phyloP scores from a whole-genome alignment of 345 rosid species.

The Eucalyptus caleyi region DNA sequence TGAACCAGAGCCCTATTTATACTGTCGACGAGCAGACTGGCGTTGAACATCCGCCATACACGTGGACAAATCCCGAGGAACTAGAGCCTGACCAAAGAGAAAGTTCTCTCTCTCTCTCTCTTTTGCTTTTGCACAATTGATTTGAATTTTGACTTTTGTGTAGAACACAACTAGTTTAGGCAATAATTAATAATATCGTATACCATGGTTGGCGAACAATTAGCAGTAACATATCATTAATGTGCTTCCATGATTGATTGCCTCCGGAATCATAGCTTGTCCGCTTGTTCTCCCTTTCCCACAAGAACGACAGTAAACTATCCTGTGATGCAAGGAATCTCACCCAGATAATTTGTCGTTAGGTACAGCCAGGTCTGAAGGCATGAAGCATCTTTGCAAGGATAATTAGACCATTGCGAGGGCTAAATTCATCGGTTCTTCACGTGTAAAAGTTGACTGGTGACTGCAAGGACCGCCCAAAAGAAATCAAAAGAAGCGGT shows the following conservation, averaged over 20 bases:
- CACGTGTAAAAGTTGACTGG: not conserved
- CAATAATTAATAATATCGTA: not conserved
- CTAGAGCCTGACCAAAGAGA: not conserved
- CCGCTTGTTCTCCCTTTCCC: not conserved
- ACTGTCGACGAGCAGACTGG: not conserved
- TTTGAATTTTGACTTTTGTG: not conserved
- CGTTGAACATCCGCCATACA: conserved; percentile 5
- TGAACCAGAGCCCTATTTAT: conserved; percentile 1
- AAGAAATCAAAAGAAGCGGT: not conserved
- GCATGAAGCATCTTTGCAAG: not conserved
- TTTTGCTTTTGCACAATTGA: not conserved
- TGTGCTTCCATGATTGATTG: not conserved
- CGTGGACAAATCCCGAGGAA: conserved; percentile 4
- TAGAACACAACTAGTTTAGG: not conserved
- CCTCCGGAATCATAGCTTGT: not conserved
- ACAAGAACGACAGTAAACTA: not conserved
- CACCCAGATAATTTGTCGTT: not conserved
- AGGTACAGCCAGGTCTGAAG: not conserved
- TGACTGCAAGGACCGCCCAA: not conserved
- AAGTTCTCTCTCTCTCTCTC: not conserved
- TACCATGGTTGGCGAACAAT: not conserved
- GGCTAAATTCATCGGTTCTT: not conserved
- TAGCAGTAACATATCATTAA: not conserved
- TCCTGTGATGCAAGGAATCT: not conserved
- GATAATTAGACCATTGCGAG: not conserved